A percentile compares a stretch with the other conserved stretches of the same genome.
These are phyloP conservation scores for Violaceomyces palustris DNA, from an alignment of 1,284 basidiomycete genomes.

Conservation along the genomic window DNA sequence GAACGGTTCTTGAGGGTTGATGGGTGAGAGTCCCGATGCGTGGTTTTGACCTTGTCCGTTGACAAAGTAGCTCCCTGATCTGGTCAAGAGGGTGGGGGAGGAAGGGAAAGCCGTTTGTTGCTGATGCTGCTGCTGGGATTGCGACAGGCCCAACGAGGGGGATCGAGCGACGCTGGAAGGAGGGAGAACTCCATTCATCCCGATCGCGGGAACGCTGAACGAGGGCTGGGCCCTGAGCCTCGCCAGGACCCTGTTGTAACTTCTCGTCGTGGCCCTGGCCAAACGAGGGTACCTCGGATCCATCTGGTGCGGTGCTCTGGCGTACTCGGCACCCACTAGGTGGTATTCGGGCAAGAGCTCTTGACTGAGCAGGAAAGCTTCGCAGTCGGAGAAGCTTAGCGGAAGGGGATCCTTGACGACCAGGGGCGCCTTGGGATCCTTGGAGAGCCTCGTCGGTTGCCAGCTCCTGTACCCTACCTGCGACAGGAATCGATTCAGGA, in stretches of 20 bases:
- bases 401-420: constrained; percentile 37
- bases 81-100: no score
- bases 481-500: constrained; percentile 43
- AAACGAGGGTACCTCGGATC: constrained; percentile 45
- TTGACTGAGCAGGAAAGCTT: constrained; percentile 45
- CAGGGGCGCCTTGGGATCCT: background rate
- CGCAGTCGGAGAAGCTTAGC: constrained; percentile 39
- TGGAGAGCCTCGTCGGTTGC: constrained; percentile 6
- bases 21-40: no score
- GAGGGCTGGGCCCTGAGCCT: constrained; percentile 48
- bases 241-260: constrained; percentile 52
- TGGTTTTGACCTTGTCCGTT: no score
- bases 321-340: constrained; percentile 33
- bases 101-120: no score
- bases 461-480: constrained; percentile 40
- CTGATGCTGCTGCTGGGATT: no score
- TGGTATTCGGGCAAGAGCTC: constrained; percentile 38
- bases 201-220: constrained; percentile 9
- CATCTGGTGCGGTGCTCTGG: constrained; percentile 33
- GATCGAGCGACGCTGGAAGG: no score
- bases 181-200: no score
- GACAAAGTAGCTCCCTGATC: no score
- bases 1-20: no score
- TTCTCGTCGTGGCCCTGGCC: constrained; percentile 50
- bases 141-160: no score